Evolutionary conservation across 805 yeast genomes (phyloP).

Genomic region (Ogataea henricii): DNA sequence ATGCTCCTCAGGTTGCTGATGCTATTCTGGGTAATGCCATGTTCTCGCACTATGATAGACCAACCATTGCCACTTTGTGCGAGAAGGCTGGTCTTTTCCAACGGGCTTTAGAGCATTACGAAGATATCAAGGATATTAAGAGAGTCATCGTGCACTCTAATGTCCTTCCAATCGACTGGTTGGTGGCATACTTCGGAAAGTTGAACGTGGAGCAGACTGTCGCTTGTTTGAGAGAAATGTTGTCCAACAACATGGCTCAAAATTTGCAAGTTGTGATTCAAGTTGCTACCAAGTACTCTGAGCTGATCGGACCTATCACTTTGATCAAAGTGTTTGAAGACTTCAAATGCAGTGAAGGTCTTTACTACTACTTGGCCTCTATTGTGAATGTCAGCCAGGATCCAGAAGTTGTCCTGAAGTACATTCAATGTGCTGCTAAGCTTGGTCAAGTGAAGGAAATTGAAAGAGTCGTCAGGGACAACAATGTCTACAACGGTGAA

Average conservation of each 20-base stretch:
- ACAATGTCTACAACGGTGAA: conserved; percentile 93
- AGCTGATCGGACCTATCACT: conserved; percentile 81
- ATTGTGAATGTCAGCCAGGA: conserved; percentile 93
- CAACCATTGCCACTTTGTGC: conserved; percentile 86
- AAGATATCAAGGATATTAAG: conserved; percentile 92
- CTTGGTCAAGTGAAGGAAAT: conserved; percentile 90
- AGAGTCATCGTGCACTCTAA: conserved; percentile 89
- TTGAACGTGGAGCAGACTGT: conserved; percentile 92
- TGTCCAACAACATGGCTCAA: conserved; percentile 75
- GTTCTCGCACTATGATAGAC: conserved; percentile 94
- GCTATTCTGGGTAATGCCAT: conserved; percentile 95
- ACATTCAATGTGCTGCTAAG: conserved; percentile 90
- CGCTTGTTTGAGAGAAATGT: conserved; percentile 82
- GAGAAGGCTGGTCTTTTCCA: conserved; percentile 96
- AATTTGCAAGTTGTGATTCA: conserved; percentile 93
- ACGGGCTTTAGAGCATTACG: conserved; percentile 95
- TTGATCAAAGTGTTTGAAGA: conserved; percentile 92
- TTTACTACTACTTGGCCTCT: conserved; percentile 89
- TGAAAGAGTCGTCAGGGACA: conserved; percentile 93
- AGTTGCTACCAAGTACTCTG: conserved; percentile 95
- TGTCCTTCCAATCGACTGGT: conserved; percentile 89
- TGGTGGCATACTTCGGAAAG: conserved; percentile 88
- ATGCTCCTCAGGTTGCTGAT: conserved; percentile 99
- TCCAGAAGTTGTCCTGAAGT: conserved; percentile 92
- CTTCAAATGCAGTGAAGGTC: conserved; percentile 88